These are phyloP conservation scores for Lactarius deliciosus DNA, from an alignment of 768 basidiomycete species.

Conservation along the genomic window DNA sequence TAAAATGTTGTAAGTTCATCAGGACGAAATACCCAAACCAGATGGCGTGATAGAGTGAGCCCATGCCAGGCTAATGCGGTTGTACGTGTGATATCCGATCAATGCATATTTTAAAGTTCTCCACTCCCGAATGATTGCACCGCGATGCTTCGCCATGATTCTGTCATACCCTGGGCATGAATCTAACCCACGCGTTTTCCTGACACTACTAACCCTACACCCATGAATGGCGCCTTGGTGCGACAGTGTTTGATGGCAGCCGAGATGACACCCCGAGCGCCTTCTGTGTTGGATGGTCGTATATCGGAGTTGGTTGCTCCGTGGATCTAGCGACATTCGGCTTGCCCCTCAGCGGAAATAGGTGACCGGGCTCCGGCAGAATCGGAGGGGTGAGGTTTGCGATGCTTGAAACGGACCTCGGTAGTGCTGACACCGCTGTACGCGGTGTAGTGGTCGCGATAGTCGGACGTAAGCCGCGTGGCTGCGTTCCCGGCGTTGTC, in stretches of 20 bases:
- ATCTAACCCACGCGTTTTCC: background rate
- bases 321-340: background rate
- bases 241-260: background rate
- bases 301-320: background rate
- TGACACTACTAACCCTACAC: background rate
- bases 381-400: background rate
- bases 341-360: constrained; percentile 1
- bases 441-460: constrained; percentile 6
- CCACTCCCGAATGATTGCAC: no score
- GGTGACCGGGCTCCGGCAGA: constrained; percentile 1
- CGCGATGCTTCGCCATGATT: no score
- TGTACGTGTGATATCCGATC: no score
- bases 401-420: background rate
- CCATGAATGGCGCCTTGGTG: constrained; percentile 20
- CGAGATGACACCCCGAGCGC: background rate
- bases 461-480: constrained; percentile 10
- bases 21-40: background rate
- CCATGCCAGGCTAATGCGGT: no score
- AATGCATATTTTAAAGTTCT: no score
- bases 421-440: constrained; percentile 3
- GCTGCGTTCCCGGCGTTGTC: constrained; percentile 38
- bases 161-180: background rate
- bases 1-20: no score
- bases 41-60: no score
- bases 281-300: background rate